A percentile compares a stretch with the other conserved stretches of the same genome.
Evolutionary conservation across 1,284 basidiomycete genomes (phyloP).

Genomic region (Austroboletus sp.): DNA sequence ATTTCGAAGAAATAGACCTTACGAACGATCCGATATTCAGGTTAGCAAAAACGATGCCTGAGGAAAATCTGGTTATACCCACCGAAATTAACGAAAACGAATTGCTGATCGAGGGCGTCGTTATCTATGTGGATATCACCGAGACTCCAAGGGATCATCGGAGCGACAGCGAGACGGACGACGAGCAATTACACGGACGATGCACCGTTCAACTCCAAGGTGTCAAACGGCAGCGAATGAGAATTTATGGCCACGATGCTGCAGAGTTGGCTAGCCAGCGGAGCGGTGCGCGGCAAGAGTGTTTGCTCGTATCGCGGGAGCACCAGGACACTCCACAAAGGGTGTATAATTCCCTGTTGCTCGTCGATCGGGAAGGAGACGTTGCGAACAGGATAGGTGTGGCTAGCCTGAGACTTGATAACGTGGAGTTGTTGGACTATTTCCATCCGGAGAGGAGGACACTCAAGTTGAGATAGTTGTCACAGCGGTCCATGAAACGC

Average conservation of each 20-base stretch:
- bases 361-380: conserved; percentile 3
- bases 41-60: neutral
- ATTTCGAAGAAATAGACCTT: neutral
- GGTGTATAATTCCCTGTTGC: neutral
- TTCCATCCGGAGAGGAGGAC: neutral
- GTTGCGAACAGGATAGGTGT: conserved; percentile 3
- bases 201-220: conserved; percentile 1
- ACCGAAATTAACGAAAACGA: neutral
- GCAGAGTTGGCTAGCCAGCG: neutral
- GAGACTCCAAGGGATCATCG: neutral
- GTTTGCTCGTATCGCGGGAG: conserved; percentile 7
- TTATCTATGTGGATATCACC: conserved; percentile 1
- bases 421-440: neutral
- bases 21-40: conserved; percentile 2
- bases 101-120: conserved; percentile 8
- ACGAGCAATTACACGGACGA: neutral
- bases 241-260: conserved; percentile 1
- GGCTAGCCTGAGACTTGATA: conserved; percentile 1
- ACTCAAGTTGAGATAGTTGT: conserved; percentile 2
- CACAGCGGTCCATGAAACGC: no score
- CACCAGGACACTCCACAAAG: neutral
- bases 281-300: neutral
- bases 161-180: neutral
- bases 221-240: neutral
- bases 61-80: neutral